These are phyloP conservation scores for Leccinum fibrillosum DNA, from an alignment of 768 basidiomycete genomes.

Conservation along the genomic window DNA sequence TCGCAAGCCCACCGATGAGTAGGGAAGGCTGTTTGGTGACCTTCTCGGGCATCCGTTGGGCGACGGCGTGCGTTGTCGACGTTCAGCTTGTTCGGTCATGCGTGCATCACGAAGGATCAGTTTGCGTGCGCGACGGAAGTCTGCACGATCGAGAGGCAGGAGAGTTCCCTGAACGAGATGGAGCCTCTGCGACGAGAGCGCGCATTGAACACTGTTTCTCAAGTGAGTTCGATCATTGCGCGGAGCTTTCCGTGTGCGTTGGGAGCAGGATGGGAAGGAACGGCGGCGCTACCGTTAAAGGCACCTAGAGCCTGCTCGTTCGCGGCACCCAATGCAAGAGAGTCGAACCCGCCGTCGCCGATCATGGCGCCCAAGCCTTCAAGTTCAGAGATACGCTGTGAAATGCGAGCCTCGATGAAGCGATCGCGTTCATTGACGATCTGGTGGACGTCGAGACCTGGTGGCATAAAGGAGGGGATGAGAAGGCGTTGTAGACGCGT, in stretches of 20 bases:
- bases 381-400: constrained; percentile 86
- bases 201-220: constrained; percentile 91
- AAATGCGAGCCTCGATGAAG: constrained; percentile 84
- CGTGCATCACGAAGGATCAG: constrained; percentile 86
- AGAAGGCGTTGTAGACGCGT: constrained; percentile 77
- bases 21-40: constrained; percentile 69
- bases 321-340: constrained; percentile 27
- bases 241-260: constrained; percentile 78
- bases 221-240: constrained; percentile 90
- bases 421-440: constrained; percentile 90
- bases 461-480: constrained; percentile 86
- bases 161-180: constrained; percentile 84
- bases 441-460: constrained; percentile 88
- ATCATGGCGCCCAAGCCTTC: constrained; percentile 75
- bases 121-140: constrained; percentile 86
- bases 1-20: constrained; percentile 85
- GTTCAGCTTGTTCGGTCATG: constrained; percentile 83
- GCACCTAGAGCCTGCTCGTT: constrained; percentile 19
- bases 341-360: constrained; percentile 72
- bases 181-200: constrained; percentile 69
- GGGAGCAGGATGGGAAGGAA: constrained; percentile 47
- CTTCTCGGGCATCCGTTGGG: constrained; percentile 89
- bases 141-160: constrained; percentile 85
- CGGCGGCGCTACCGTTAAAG: constrained; percentile 26
- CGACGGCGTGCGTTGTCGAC: constrained; percentile 91